Evolutionary conservation across 768 basidiomycete genomes (phyloP).

Genomic region (Agrocybe pediades): DNA sequence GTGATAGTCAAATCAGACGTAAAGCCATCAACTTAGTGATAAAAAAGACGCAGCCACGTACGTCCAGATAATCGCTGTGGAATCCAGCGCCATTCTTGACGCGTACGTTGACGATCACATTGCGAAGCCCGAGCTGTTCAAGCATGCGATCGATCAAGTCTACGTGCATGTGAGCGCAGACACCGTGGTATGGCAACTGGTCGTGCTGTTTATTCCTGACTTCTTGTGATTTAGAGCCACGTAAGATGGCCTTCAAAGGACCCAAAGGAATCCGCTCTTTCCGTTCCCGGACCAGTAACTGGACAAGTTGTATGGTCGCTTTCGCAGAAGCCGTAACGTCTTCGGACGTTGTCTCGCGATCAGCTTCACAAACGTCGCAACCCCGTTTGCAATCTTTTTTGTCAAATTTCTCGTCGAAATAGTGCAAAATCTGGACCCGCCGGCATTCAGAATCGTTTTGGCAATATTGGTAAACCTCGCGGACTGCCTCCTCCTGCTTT

Average conservation of each 20-base stretch:
- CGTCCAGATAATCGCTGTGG: constrained; percentile 55
- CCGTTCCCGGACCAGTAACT: constrained; percentile 35
- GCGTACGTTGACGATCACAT: constrained; percentile 50
- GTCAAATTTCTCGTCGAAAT: constrained; percentile 85
- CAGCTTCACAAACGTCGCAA: constrained; percentile 84
- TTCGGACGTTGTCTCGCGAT: constrained; percentile 40
- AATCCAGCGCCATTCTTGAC: constrained; percentile 46
- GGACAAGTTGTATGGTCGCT: constrained; percentile 59
- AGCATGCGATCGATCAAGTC: constrained; percentile 70
- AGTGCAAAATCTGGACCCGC: constrained; percentile 82
- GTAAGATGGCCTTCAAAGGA: constrained; percentile 63
- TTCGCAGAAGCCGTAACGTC: constrained; percentile 67
- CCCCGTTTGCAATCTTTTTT: constrained; percentile 59
- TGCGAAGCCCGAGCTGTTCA: constrained; percentile 51
- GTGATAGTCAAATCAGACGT: neutral
- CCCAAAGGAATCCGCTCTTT: constrained; percentile 58
- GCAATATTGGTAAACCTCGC: constrained; percentile 79
- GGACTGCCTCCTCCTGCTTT: constrained; percentile 64
- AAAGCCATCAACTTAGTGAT: neutral
- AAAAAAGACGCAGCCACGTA: constrained; percentile 20
- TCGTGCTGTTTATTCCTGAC: constrained; percentile 51
- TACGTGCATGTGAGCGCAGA: constrained; percentile 47
- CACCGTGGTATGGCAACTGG: constrained; percentile 51
- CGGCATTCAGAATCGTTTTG: constrained; percentile 83
- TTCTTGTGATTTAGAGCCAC: constrained; percentile 56